These are phyloP conservation scores for Akanthomyces dipterigenus DNA, from an alignment of 2,329 filamentous ascomycete genomes.

Conservation along the genomic window DNA sequence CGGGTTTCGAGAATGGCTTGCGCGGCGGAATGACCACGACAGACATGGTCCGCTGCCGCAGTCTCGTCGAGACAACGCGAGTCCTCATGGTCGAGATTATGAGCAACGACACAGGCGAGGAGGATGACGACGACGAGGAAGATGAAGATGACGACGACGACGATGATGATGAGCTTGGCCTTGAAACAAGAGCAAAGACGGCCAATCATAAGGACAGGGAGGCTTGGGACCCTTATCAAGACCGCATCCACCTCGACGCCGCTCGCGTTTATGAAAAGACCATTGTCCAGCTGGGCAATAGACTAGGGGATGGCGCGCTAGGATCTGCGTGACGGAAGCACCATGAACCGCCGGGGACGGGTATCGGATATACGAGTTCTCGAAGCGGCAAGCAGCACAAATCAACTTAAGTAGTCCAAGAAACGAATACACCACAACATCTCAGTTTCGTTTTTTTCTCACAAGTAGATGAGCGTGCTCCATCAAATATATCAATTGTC, in stretches of 20 bases:
- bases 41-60: constrained; percentile 82
- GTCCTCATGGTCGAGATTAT: constrained; percentile 63
- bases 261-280: constrained; percentile 75
- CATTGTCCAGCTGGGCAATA: constrained; percentile 65
- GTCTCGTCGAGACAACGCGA: constrained; percentile 70
- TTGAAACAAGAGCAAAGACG: constrained; percentile 6
- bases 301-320: constrained; percentile 42
- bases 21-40: constrained; percentile 64
- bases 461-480: constrained; percentile 3
- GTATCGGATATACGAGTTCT: not conserved
- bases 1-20: constrained; percentile 60
- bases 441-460: not conserved
- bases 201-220: constrained; percentile 24
- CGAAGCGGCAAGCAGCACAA: not conserved
- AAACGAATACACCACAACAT: not conserved
- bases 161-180: constrained; percentile 30
- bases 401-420: not conserved
- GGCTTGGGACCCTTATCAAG: constrained; percentile 36
- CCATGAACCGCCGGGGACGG: not conserved
- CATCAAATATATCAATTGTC: constrained; percentile 9
- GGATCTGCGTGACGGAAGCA: not conserved
- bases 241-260: constrained; percentile 59
- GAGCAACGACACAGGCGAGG: constrained; percentile 29
- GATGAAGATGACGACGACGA: constrained; percentile 13
- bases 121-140: not conserved